Evolutionary conservation across 768 basidiomycete species (phyloP).

Genomic region (Hortiboletus flavorubellus): DNA sequence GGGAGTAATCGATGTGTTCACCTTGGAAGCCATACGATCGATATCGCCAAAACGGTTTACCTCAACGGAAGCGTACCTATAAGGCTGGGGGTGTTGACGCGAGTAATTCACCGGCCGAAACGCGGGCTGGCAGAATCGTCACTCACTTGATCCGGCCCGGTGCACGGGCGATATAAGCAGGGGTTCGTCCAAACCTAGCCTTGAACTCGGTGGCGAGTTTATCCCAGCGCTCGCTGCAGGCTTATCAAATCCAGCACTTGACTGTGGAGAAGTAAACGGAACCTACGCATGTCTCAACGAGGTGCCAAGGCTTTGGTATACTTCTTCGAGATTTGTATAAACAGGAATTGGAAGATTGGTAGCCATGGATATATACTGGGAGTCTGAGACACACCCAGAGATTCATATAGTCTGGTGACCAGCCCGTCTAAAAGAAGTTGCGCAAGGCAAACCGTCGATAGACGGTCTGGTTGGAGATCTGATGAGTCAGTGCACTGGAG

Average conservation of each 20-base stretch:
- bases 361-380: constrained; percentile 38
- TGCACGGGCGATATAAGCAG: constrained; percentile 69
- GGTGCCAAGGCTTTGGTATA: constrained; percentile 51
- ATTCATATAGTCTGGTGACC: too few relatives aligned
- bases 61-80: constrained; percentile 27
- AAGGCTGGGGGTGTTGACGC: constrained; percentile 20
- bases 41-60: not conserved
- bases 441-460: too few relatives aligned
- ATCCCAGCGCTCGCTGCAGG: constrained; percentile 51
- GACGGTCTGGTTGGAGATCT: too few relatives aligned
- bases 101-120: not conserved
- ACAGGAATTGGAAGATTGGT: constrained; percentile 59
- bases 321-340: constrained; percentile 52
- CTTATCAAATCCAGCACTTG: not conserved
- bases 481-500: too few relatives aligned
- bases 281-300: constrained; percentile 51
- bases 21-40: constrained; percentile 41
- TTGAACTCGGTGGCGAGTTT: constrained; percentile 59
- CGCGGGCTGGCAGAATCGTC: not conserved
- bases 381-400: too few relatives aligned
- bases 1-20: constrained; percentile 81
- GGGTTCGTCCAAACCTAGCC: constrained; percentile 59
- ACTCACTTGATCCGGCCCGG: constrained; percentile 79
- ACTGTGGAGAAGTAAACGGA: not conserved
- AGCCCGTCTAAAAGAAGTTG: too few relatives aligned